phyloP scores from a whole-genome alignment of 2,329 filamentous ascomycete species.

The Penicillium freii region DNA sequence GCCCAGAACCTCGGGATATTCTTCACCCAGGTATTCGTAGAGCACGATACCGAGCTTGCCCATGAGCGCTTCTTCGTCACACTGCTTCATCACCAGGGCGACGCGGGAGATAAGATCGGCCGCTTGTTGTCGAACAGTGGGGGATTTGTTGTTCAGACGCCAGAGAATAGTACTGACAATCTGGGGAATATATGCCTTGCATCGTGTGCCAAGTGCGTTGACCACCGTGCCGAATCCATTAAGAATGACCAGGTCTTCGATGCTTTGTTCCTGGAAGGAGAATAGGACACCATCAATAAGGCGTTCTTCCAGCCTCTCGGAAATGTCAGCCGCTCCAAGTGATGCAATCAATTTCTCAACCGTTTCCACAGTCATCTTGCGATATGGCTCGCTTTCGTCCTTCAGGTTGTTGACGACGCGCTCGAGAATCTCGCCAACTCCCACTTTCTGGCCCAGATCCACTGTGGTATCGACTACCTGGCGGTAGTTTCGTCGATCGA shows the following conservation, averaged over 20 bases:
- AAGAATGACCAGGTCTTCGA: constrained; percentile 92
- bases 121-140: constrained; percentile 93
- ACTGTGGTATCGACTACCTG: constrained; percentile 98
- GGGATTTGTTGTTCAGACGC: constrained; percentile 96
- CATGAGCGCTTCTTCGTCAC: constrained; percentile 92
- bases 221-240: constrained; percentile 98
- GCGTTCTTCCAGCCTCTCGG: constrained; percentile 85
- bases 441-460: constrained; percentile 96
- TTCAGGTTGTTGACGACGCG: constrained; percentile 93
- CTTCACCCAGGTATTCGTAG: constrained; percentile 97
- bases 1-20: constrained; percentile 95
- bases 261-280: constrained; percentile 96
- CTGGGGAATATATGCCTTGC: constrained; percentile 94
- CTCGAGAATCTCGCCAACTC: constrained; percentile 90
- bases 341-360: constrained; percentile 95
- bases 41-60: constrained; percentile 91
- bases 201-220: constrained; percentile 87
- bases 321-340: constrained; percentile 89
- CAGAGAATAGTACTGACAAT: constrained; percentile 96
- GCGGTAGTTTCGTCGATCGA: constrained; percentile 96
- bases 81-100: constrained; percentile 98
- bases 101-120: constrained; percentile 96
- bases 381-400: constrained; percentile 95
- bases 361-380: constrained; percentile 98
- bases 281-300: constrained; percentile 93